Percentiles rank a stretch among this genome's conserved stretches.
These are phyloP conservation scores for Kalmanozyma brasiliensis DNA, from an alignment of 1,284 basidiomycete species.

Conservation along the genomic window DNA sequence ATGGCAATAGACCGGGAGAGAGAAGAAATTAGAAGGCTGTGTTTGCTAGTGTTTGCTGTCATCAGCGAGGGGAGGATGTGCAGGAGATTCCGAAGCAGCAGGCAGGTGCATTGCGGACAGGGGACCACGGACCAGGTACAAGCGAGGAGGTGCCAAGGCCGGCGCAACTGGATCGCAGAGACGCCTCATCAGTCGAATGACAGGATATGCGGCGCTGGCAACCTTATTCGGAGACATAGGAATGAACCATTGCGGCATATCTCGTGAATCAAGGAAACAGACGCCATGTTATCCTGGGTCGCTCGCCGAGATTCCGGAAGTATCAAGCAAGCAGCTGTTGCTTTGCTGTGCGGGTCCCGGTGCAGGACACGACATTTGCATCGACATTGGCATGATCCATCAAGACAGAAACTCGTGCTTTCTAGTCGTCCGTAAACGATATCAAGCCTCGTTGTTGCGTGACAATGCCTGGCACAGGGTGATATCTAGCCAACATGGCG, in stretches of 20 bases:
- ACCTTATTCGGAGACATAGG: background rate
- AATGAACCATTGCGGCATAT: constrained; percentile 40
- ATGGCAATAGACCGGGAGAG: constrained; percentile 3
- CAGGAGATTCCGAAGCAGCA: constrained; percentile 40
- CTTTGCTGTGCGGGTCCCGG: too few species aligned
- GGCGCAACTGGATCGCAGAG: constrained; percentile 3
- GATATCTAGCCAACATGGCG: too few species aligned
- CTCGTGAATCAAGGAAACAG: constrained; percentile 6
- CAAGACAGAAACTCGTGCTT: too few species aligned
- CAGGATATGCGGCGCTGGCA: constrained; percentile 10
- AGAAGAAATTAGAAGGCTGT: background rate
- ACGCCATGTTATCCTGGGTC: background rate
- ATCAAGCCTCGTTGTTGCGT: too few species aligned
- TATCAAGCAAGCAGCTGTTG: too few species aligned
- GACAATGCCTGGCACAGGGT: too few species aligned
- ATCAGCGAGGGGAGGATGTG: constrained; percentile 19
- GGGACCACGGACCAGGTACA: constrained; percentile 2
- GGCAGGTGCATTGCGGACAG: constrained; percentile 41
- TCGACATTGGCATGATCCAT: too few species aligned
- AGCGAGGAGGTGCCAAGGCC: background rate
- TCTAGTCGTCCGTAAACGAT: too few species aligned
- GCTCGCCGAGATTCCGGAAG: too few species aligned
- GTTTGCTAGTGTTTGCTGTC: constrained; percentile 6
- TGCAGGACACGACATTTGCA: too few species aligned
- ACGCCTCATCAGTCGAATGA: background rate